Conservation (phyloP, 768 basidiomycete genomes). For the Leccinum variicolor region DNA sequence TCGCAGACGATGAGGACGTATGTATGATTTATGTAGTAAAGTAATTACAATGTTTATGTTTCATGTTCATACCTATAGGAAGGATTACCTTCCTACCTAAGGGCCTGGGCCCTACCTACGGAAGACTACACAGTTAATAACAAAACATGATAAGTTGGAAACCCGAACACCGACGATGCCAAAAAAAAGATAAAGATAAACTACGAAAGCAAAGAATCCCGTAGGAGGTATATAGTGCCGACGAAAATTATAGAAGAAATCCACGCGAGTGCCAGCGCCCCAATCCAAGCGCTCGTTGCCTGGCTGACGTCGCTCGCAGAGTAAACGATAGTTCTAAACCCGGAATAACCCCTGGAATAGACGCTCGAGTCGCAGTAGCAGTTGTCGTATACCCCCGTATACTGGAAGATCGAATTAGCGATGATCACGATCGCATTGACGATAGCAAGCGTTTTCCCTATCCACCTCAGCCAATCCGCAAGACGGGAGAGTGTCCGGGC, state of each 20-base stretch:
- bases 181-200: not conserved
- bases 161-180: not conserved
- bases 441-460: slow-evolving; percentile 26
- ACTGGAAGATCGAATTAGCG: slow-evolving; percentile 30
- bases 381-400: slow-evolving; percentile 20
- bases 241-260: not conserved
- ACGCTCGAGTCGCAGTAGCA: slow-evolving; percentile 33
- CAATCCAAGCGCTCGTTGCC: slow-evolving; percentile 3
- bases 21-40: too few relatives aligned
- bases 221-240: not conserved
- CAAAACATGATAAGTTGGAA: too few relatives aligned
- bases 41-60: too few relatives aligned
- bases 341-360: slow-evolving; percentile 11
- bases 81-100: too few relatives aligned
- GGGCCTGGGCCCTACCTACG: too few relatives aligned
- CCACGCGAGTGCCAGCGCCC: not conserved
- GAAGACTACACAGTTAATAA: too few relatives aligned
- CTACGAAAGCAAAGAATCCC: not conserved
- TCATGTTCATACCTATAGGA: too few relatives aligned
- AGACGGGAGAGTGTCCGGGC: not conserved
- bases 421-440: slow-evolving; percentile 26
- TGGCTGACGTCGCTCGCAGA: slow-evolving; percentile 16
- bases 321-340: slow-evolving; percentile 30
- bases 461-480: slow-evolving; percentile 23
- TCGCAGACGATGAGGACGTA: too few relatives aligned